Evolutionary conservation across 495 filamentous ascomycete species (phyloP).

Genomic region (Penicillium samsonianum): DNA sequence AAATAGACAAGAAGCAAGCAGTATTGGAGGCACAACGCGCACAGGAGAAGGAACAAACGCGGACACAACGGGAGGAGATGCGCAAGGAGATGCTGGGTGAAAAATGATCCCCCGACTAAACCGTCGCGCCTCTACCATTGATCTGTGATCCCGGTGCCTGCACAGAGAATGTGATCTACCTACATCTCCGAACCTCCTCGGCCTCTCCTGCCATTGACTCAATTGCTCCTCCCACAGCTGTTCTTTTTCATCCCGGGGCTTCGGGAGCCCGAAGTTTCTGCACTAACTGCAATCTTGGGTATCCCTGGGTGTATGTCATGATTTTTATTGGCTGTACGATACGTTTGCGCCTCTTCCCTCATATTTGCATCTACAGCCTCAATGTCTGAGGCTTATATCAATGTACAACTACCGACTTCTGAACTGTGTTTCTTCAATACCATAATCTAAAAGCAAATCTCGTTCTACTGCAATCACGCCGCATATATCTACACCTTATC

Average conservation of each 20-base stretch:
- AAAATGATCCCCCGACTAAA: slow-evolving; percentile 29
- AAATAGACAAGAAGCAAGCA: slow-evolving; percentile 50
- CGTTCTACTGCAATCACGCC: background rate
- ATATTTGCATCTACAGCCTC: background rate
- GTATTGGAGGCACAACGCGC: slow-evolving; percentile 48
- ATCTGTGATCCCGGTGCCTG: background rate
- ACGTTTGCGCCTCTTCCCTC: slow-evolving; percentile 10
- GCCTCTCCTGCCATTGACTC: background rate
- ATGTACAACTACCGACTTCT: slow-evolving; percentile 9
- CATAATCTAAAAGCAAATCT: slow-evolving; percentile 5
- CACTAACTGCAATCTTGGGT: background rate
- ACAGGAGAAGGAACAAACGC: slow-evolving; percentile 52
- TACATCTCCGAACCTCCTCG: background rate
- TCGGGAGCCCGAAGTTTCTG: background rate
- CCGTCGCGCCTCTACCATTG: background rate
- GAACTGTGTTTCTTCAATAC: background rate
- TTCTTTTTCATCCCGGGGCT: background rate
- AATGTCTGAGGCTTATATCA: slow-evolving; percentile 9
- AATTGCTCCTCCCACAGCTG: background rate
- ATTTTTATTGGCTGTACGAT: slow-evolving; percentile 30
- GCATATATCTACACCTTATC: background rate
- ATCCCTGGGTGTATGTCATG: slow-evolving; percentile 9
- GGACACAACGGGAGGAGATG: slow-evolving; percentile 57
- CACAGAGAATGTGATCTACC: background rate
- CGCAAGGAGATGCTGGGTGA: slow-evolving; percentile 50